phyloP scores from a whole-genome alignment of 306 rosid genomes.

The Trichosanthes cucumerina region DNA sequence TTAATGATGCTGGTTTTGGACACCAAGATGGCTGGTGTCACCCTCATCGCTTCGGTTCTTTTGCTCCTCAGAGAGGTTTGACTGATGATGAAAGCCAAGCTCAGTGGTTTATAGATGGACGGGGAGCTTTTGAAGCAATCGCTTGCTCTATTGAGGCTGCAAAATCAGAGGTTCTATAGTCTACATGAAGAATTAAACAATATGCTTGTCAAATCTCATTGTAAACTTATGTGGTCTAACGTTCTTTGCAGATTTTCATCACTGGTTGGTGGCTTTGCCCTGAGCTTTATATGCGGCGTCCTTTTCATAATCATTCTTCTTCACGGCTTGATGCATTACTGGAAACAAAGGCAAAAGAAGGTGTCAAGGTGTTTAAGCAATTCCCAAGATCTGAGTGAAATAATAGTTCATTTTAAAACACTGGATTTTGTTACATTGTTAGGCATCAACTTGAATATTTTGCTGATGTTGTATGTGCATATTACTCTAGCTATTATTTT shows the following conservation, averaged over 20 bases:
- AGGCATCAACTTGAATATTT: neutral
- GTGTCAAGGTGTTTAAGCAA: conserved; percentile 30
- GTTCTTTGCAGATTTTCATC: conserved; percentile 29
- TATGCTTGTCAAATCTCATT: neutral
- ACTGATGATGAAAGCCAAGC: conserved; percentile 35
- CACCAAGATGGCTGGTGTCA: conserved; percentile 41
- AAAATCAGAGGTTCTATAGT: conserved; percentile 30
- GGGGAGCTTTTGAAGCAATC: conserved; percentile 40
- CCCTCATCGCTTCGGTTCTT: conserved; percentile 34
- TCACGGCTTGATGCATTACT: conserved; percentile 34
- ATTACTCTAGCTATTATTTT: neutral
- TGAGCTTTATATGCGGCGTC: conserved; percentile 38
- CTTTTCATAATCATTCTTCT: conserved; percentile 24
- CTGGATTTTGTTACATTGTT: neutral
- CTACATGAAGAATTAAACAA: neutral
- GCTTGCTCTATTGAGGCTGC: conserved; percentile 36
- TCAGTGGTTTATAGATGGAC: conserved; percentile 41
- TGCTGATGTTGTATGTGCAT: neutral
- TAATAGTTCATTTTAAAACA: neutral
- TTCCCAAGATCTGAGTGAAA: neutral
- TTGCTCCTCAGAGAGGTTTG: conserved; percentile 41
- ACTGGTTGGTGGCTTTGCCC: conserved; percentile 59
- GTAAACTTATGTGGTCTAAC: neutral
- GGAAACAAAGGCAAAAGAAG: conserved; percentile 35
- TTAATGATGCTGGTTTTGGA: conserved; percentile 29